Evolutionary conservation across 2,329 filamentous ascomycete genomes (phyloP), one percentile per base, ranked within the genome.

Genomic region (Phialophora verrucosa): DNA sequence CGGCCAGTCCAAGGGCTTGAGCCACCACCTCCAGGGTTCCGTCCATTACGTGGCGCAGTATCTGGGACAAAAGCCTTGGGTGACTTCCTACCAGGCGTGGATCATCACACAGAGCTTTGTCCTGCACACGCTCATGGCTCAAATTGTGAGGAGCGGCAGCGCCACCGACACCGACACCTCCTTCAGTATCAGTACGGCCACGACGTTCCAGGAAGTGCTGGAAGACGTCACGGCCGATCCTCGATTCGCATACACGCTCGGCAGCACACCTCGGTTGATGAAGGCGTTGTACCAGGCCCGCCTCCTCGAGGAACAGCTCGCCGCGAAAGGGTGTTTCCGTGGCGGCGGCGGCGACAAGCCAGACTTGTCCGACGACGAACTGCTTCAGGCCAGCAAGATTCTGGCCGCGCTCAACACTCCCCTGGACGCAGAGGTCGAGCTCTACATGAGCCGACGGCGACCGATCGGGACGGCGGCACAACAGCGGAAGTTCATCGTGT

Each of bases 41-140:
- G n/a, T 42, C 2, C 42, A 42, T 12, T 62, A 53, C 27, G 63
- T 66, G 20, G 42, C 29, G 35, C 51, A 62, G 42, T 66, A 57
- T 59, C 53, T 66, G 51, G 42, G 32, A n/a, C 63, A 66, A 32
- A 61, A 66, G 58, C 63, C 63, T 12, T 66, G 63, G 63, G 23
- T 38, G 12, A 38, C 20, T 35, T 66, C 63, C 35, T 35, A 62
- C 38, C 59, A 66, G 31, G 63, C 63, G 29, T 62, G 54, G 42
- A 44, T 62, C 8, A 53, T 66, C 42, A 66, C 63, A 32, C 63
- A 66, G 53, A 66, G 49, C 38, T 66, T 66, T 53, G 56, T 59
- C 20, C 32, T 64, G 47, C 51, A 55, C 49, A 47, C 27, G 29
- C 55, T 64, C 54, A 64, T 64, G 44, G 54, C 62, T 23, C 29